These are phyloP conservation scores for Nidularia sp. DNA, from an alignment of 768 basidiomycete species.

Conservation along the genomic window DNA sequence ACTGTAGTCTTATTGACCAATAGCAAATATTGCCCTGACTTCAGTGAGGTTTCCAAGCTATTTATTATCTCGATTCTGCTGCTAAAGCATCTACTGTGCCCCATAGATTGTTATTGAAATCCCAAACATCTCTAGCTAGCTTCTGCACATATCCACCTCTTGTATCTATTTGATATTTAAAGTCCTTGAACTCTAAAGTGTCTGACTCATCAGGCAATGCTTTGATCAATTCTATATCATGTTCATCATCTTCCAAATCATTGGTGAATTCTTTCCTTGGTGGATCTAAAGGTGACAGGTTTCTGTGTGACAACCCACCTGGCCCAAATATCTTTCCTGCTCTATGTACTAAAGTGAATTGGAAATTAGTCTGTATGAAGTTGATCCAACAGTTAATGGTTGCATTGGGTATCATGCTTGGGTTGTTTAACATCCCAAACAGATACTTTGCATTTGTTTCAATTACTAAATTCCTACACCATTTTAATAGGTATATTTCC, in stretches of 20 bases:
- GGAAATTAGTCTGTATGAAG: conserved; percentile 21
- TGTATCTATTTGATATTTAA: conserved; percentile 6
- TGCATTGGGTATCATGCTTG: conserved; percentile 24
- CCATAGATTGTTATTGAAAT: background rate
- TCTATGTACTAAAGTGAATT: conserved; percentile 24
- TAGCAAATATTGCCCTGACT: background rate
- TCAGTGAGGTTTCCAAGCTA: background rate
- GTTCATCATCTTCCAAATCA: background rate
- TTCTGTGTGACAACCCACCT: conserved; percentile 24
- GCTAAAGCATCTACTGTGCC: background rate
- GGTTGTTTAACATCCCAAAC: conserved; percentile 27
- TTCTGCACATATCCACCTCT: conserved; percentile 2
- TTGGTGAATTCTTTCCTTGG: background rate
- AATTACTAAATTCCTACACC: conserved; percentile 20
- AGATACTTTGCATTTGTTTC: conserved; percentile 29
- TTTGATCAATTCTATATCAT: background rate
- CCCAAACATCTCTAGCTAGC: background rate
- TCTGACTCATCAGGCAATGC: background rate
- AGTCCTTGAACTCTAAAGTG: conserved; percentile 4
- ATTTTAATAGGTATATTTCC: conserved; percentile 12
- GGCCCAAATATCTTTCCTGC: conserved; percentile 19
- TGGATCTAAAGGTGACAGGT: conserved; percentile 9
- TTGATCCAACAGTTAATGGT: conserved; percentile 33
- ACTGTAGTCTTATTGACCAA: background rate
- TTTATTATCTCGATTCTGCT: background rate